Evolutionary conservation across 1,284 basidiomycete genomes (phyloP), one percentile per base, ranked within the genome.

Genomic region (Singerocomus inundabilis): DNA sequence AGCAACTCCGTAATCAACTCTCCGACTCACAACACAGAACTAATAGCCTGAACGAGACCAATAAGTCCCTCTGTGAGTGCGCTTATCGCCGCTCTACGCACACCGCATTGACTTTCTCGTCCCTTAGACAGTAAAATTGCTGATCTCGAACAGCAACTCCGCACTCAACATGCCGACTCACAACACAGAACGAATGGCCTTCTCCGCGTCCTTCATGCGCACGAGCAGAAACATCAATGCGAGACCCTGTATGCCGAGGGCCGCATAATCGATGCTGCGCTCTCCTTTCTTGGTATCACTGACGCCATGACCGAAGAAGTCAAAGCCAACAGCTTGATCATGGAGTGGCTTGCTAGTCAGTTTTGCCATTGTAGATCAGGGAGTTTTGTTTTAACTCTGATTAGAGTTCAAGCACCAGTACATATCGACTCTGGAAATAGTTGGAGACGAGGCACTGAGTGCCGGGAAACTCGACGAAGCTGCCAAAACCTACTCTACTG

Each of bases 301-400:
- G n/a, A 30, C 5, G 26, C n/a, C 24, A 18, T 25, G 9, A 43
- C 18, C 21, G 26, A 50, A 7, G 21, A 24, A 3, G n/a, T 50
- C 12, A 50, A 11, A 31, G 13, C 29, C 9, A 24, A 46, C 16
- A 16, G 13, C 13, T 4, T 32, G 8, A 38, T 46, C 12, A 25
- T 16, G 35, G 44, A 39, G 5, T 46, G 37, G 45, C 24, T 50
- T 26, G 6, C 28, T 9, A 44, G 46, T 48, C n/a, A 35, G 45
- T 48, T 18, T 13, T 25, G 21, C 12, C 11, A 8, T 11, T 15
- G 6, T 18, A 5, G 5, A 24, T 13, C 0, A 12, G 18, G 24
- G 47, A 9, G 5, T 4, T n/a, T 4, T n/a, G 9, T 25, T 32
- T 8, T 18, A 10, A 18, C 16, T 13, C 12, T 25, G 10, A 25